A percentile compares a stretch with the other conserved stretches of the same genome.
phyloP scores from a whole-genome alignment of 78 protist species.

The Dictyostelium capitatum region DNA sequence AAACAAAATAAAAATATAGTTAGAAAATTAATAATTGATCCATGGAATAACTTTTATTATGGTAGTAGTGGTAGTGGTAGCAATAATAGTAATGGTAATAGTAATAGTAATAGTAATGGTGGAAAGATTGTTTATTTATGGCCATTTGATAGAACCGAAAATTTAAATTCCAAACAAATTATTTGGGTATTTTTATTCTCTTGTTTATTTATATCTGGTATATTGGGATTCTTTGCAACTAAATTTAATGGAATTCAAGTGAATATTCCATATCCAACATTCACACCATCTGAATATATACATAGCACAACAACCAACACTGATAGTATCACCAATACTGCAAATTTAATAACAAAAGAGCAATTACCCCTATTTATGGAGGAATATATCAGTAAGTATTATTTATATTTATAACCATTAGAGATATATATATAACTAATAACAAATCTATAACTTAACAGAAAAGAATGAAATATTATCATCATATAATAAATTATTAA shows the following conservation, averaged over 20 bases:
- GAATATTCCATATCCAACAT: not conserved
- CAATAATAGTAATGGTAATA: no score
- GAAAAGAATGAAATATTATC: constrained; percentile 9
- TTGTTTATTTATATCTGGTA: not conserved
- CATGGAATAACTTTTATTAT: constrained; percentile 7
- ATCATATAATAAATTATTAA: not conserved
- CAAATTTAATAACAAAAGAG: constrained; percentile 3
- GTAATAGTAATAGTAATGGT: no score
- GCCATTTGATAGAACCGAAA: constrained; percentile 1
- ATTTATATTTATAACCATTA: not conserved
- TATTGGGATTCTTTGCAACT: constrained; percentile 1
- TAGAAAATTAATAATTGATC: not conserved
- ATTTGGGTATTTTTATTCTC: not conserved
- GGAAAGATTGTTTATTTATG: not conserved
- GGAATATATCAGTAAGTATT: not conserved
- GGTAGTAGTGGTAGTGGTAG: not conserved
- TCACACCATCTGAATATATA: not conserved
- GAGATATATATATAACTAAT: not conserved
- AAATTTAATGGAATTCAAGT: not conserved
- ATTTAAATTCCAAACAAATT: not conserved
- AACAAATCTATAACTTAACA: not conserved
- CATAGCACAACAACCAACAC: not conserved
- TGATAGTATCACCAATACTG: not conserved
- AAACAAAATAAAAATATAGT: not conserved
- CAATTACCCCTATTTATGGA: not conserved